phyloP scores from a whole-genome alignment of 495 filamentous ascomycete genomes.

The Xylaria longipes region DNA sequence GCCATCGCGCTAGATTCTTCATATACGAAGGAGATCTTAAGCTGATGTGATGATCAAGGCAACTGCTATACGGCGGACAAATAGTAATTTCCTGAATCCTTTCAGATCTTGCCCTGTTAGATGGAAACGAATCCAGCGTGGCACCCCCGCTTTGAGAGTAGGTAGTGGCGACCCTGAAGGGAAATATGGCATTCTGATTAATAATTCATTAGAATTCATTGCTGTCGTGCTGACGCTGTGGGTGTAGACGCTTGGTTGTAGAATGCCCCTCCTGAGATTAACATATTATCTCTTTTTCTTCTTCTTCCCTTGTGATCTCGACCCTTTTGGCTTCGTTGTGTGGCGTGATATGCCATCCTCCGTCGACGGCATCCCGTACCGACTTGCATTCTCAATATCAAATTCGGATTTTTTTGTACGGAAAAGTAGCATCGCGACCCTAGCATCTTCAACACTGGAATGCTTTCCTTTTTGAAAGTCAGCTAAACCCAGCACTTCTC shows the following conservation, averaged over 20 bases:
- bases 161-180: background rate
- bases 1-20: conserved; percentile 70
- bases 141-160: conserved; percentile 57
- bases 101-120: background rate
- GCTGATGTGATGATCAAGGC: background rate
- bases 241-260: background rate
- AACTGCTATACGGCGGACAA: background rate
- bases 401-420: conserved; percentile 80
- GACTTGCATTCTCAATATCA: conserved; percentile 74
- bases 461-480: conserved; percentile 81
- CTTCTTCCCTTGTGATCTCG: conserved; percentile 33
- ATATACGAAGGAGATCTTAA: conserved; percentile 58
- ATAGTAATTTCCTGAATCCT: background rate
- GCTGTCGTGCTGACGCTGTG: background rate
- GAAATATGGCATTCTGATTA: background rate
- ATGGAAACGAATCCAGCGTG: conserved; percentile 58
- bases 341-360: conserved; percentile 49
- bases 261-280: background rate
- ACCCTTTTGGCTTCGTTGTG: conserved; percentile 57
- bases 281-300: conserved; percentile 36
- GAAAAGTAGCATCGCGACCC: conserved; percentile 87
- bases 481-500: conserved; percentile 72
- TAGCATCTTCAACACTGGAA: conserved; percentile 81
- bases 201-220: background rate
- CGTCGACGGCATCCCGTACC: conserved; percentile 57